Conservation (phyloP, 192 early-diverging fungal species). For the Neocallimastix lanati region DNA sequence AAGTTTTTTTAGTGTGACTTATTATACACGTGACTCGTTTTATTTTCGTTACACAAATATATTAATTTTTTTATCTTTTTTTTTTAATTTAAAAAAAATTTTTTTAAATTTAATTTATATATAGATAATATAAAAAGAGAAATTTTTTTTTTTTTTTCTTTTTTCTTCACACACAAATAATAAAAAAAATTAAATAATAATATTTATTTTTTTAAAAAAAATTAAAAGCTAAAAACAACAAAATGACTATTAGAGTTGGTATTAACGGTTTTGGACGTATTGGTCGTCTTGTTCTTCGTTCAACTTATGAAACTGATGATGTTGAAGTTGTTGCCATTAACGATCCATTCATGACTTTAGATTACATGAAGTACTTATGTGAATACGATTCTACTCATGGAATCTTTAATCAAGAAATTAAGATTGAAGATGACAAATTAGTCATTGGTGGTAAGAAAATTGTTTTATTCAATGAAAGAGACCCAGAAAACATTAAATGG, state of each 20-base stretch:
- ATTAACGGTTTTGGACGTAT: constrained; percentile 75
- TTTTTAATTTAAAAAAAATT: too few species aligned
- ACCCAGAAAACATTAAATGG: constrained; percentile 86
- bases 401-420: constrained; percentile 66
- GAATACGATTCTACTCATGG: constrained; percentile 99
- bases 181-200: neutral
- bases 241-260: neutral
- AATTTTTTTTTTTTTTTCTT: neutral
- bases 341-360: constrained; percentile 90
- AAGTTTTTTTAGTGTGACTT: too few species aligned
- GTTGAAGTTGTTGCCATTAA: constrained; percentile 80
- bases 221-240: neutral
- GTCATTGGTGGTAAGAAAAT: constrained; percentile 71
- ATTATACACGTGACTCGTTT: too few species aligned
- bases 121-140: neutral
- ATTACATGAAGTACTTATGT: constrained; percentile 61
- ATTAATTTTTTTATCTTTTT: too few species aligned
- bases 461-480: constrained; percentile 48
- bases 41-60: too few species aligned
- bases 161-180: neutral
- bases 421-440: constrained; percentile 67
- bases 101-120: too few species aligned
- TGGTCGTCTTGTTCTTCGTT: constrained; percentile 89
- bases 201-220: neutral
- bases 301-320: constrained; percentile 42